Evolutionary conservation across 129 eudicot genomes (phyloP), one percentile per base, ranked within the genome.

Genomic region (Flaveria robusta): DNA sequence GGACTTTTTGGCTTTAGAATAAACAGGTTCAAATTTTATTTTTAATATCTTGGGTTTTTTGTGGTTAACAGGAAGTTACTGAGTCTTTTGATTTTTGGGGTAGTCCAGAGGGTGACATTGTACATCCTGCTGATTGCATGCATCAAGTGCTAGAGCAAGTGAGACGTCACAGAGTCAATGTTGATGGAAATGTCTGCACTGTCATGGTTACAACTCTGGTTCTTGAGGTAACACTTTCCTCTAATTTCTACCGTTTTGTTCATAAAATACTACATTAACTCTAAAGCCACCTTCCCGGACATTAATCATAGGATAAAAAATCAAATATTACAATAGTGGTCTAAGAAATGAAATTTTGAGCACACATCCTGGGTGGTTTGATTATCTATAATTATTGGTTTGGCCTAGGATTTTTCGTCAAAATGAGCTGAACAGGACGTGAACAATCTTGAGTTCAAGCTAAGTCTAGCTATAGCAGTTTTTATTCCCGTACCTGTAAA

Each of bases 61-160:
- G 45, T 49, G 52, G 45, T 29, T 73, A 18, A 74, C 87, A 93
- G 98, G 98, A 93, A 86, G 89, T 93, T 54, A 90, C 82, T 9
- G 89, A 90, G 76, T 84, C 98, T 9, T 93, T 93, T 74, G 89
- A 90, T 79, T 93, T 85, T 64, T 93, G 98, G 98, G 98, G 95
- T 37, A 93, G 95, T 39, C 90, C 96, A 11, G 98, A 90, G 81
- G 98, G 96, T n/a, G 98, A 93, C 54, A 45, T 93, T 46, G 89
- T 93, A 15, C 98, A 93, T 82, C 98, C 98, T 27, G 98, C 96
- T 37, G 96, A 90, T 72, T 87, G 92, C 84, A 88, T 93, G 90
- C 90, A 90, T 20, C 90, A 90, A 75, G 72, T 93, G 73, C 85
- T 92, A 23, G 98, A 90, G 83, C 76, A 92, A 85, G 96, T 90